Percentiles rank a stretch among this genome's conserved stretches.
These are phyloP conservation scores for Paratinospora sagittata DNA, from an alignment of 164 flowering plant species.

Conservation along the genomic window DNA sequence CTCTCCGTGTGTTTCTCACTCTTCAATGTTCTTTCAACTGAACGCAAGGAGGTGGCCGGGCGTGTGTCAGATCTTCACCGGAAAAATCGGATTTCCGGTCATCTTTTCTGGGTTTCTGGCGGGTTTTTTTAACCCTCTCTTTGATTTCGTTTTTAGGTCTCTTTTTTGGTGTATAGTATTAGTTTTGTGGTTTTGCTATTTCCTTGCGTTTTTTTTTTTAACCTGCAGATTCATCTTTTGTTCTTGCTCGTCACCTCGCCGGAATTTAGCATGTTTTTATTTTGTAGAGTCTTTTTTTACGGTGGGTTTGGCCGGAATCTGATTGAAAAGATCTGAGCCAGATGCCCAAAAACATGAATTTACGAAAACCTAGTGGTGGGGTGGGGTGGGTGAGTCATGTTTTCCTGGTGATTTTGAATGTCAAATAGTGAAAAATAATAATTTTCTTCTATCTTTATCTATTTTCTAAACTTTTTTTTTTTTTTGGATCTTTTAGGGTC, in stretches of 20 bases:
- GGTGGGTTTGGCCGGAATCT: no score
- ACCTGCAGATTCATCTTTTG: no score
- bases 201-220: no score
- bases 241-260: no score
- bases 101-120: no score
- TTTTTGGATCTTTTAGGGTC: not conserved
- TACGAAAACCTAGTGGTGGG: not conserved
- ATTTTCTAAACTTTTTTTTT: not conserved
- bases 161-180: no score
- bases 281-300: not conserved
- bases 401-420: not conserved
- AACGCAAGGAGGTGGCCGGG: not conserved
- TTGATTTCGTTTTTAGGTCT: no score
- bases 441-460: no score
- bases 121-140: no score
- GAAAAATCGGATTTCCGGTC: no score
- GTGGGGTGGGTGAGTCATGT: constrained; percentile 1
- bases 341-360: not conserved
- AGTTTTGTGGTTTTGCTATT: no score
- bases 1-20: not conserved
- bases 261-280: not conserved
- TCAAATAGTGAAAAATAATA: not conserved
- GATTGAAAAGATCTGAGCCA: not conserved
- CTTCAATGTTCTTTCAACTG: not conserved
- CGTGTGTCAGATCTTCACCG: not conserved